Evolutionary conservation across 257 asterid species (phyloP).

Genomic region (Ilex aquifolium): DNA sequence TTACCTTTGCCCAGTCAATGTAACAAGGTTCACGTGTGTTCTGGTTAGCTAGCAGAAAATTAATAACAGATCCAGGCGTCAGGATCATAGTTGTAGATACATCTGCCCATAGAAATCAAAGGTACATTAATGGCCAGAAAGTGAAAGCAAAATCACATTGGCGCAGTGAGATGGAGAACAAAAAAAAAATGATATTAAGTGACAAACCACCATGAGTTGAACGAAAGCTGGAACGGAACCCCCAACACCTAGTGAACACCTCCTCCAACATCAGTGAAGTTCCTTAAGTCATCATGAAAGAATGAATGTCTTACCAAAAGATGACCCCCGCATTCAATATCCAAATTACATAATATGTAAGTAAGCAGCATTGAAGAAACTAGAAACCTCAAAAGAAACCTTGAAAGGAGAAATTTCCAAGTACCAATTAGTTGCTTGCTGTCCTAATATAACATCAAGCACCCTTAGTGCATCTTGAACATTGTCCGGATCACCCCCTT

Average conservation of each 20-base stretch:
- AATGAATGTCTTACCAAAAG: constrained; percentile 83
- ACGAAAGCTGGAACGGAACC: constrained; percentile 75
- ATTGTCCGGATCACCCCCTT: constrained; percentile 52
- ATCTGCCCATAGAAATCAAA: constrained; percentile 58
- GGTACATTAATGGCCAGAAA: constrained; percentile 11
- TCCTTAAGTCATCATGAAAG: constrained; percentile 66
- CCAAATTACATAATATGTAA: constrained; percentile 21
- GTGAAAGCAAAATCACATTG: not conserved
- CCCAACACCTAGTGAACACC: constrained; percentile 60
- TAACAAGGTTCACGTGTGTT: constrained; percentile 56
- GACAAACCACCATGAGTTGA: constrained; percentile 71
- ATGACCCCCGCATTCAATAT: constrained; percentile 60
- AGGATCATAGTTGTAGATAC: constrained; percentile 80
- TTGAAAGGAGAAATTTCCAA: constrained; percentile 1
- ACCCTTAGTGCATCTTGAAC: constrained; percentile 73
- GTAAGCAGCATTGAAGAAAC: constrained; percentile 6
- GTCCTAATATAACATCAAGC: constrained; percentile 73
- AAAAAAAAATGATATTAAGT: constrained; percentile 30
- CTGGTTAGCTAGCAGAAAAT: constrained; percentile 79
- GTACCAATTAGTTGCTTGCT: constrained; percentile 83
- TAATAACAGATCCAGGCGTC: constrained; percentile 82
- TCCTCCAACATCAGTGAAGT: constrained; percentile 74
- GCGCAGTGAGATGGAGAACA: not conserved
- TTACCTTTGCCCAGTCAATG: constrained; percentile 84
- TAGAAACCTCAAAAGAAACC: too few species aligned